phyloP scores from a whole-genome alignment of 192 early-diverging fungal genomes.

The Backusella circina region DNA sequence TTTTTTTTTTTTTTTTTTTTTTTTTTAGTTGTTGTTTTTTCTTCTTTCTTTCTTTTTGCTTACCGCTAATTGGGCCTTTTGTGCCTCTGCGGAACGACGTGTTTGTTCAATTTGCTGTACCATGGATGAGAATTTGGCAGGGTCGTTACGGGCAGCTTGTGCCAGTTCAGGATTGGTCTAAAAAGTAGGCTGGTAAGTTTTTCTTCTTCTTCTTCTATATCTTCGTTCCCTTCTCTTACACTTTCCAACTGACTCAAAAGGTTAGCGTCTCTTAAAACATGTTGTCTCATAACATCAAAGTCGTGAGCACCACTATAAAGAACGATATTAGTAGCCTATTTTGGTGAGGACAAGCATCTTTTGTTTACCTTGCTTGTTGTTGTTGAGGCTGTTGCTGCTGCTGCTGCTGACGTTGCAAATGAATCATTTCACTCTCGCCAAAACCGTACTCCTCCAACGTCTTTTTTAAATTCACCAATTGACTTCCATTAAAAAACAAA shows the following conservation, averaged over 20 bases:
- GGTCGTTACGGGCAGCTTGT: conserved; percentile 58
- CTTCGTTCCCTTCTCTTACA: too few relatives aligned
- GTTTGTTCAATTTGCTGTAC: conserved; percentile 55
- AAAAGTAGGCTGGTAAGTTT: not conserved
- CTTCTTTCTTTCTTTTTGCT: too few relatives aligned
- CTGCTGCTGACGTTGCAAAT: conserved; percentile 43
- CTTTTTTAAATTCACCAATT: conserved; percentile 55
- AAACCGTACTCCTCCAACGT: conserved; percentile 68
- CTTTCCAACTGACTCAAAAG: conserved; percentile 55
- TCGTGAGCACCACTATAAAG: conserved; percentile 9
- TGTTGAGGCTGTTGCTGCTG: not conserved
- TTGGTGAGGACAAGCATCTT: not conserved
- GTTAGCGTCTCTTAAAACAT: conserved; percentile 55
- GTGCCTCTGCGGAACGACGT: conserved; percentile 51
- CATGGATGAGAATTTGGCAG: conserved; percentile 58
- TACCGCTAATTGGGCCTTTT: conserved; percentile 30
- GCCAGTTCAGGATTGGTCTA: conserved; percentile 67
- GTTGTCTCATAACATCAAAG: conserved; percentile 53
- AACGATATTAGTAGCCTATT: not conserved
- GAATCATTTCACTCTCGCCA: conserved; percentile 69
- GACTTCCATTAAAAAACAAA: conserved; percentile 63
- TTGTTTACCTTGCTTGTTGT: not conserved
- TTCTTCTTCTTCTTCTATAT: too few relatives aligned
- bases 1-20: too few relatives aligned
- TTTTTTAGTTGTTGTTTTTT: too few relatives aligned